Evolutionary conservation across 2,329 filamentous ascomycete genomes (phyloP).

Genomic region (Ceratocystis albifundus): DNA sequence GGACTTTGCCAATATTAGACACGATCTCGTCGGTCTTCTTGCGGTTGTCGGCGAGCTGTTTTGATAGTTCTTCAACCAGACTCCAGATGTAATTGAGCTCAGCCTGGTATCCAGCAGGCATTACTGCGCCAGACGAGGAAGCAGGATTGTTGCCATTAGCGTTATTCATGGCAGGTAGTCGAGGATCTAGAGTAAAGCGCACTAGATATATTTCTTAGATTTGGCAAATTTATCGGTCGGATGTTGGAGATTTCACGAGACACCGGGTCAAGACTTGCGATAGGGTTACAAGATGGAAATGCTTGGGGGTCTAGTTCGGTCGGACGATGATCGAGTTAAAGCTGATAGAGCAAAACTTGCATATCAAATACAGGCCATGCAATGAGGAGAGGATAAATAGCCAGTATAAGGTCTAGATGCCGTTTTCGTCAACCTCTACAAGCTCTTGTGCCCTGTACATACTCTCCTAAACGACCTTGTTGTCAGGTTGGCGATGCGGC

Average conservation of each 20-base stretch:
- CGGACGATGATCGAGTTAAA: background rate
- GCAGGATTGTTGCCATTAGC: conserved; percentile 27
- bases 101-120: conserved; percentile 55
- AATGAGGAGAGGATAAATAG: background rate
- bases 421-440: background rate
- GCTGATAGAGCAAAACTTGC: background rate
- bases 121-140: conserved; percentile 39
- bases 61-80: conserved; percentile 56
- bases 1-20: conserved; percentile 49
- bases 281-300: too few species aligned
- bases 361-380: background rate
- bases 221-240: background rate
- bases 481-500: conserved; percentile 8
- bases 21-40: conserved; percentile 53
- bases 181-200: background rate
- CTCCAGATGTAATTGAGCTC: conserved; percentile 57
- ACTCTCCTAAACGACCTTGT: background rate
- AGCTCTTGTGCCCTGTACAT: background rate
- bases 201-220: background rate
- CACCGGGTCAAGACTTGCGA: too few species aligned
- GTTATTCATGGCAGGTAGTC: conserved; percentile 15
- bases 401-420: background rate
- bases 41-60: conserved; percentile 50
- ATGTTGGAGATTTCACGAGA: too few species aligned
- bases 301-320: too few species aligned